These are phyloP conservation scores for Ganoderma boninense DNA, from an alignment of 1,284 basidiomycete genomes.

Conservation along the genomic window DNA sequence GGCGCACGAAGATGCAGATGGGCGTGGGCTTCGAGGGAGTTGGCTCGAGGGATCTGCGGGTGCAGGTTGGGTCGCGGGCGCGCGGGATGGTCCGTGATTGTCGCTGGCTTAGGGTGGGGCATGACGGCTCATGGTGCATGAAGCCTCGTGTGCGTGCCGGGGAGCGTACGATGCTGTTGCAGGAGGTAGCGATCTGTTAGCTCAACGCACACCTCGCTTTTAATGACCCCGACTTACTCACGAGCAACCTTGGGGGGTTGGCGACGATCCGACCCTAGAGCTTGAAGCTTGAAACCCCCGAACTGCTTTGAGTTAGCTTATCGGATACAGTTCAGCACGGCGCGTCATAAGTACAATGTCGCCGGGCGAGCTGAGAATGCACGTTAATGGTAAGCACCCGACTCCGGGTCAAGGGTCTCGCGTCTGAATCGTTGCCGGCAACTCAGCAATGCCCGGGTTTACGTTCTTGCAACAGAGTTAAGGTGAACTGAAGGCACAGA, in stretches of 20 bases:
- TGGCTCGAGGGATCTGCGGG: slow-evolving; percentile 1
- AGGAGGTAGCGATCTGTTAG: not conserved
- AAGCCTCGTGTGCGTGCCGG: not conserved
- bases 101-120: not conserved
- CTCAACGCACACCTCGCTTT: not conserved
- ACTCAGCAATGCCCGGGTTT: slow-evolving; percentile 1
- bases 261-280: not conserved
- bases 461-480: slow-evolving; percentile 3
- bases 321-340: not conserved
- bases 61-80: not conserved
- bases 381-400: not conserved
- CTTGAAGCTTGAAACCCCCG: not conserved
- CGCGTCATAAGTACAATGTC: not conserved
- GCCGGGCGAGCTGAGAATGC: not conserved
- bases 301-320: not conserved
- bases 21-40: not conserved
- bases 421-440: not conserved
- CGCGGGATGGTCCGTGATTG: slow-evolving; percentile 2
- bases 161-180: not conserved
- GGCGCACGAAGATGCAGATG: not conserved
- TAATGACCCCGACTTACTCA: not conserved
- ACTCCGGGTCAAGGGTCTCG: not conserved
- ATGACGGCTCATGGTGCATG: too few relatives aligned
- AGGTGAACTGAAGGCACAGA: slow-evolving; percentile 5
- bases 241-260: not conserved